phyloP scores from a whole-genome alignment of 192 early-diverging fungal species.

The Rhizoclosmatium globosum region DNA sequence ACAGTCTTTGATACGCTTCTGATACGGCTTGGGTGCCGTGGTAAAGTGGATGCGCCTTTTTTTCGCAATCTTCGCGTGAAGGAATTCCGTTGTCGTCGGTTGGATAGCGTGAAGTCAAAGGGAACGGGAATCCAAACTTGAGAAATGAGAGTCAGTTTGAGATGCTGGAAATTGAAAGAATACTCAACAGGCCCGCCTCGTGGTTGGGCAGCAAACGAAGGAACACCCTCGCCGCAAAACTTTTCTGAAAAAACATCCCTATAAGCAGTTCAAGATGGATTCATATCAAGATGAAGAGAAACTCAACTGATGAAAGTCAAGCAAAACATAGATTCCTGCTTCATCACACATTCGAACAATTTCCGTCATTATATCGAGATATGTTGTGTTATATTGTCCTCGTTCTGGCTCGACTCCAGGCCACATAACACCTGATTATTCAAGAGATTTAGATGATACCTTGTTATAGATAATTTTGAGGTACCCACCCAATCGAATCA shows the following conservation, averaged over 20 bases:
- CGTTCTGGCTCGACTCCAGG: constrained; percentile 69
- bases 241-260: constrained; percentile 31
- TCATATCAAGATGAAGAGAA: constrained; percentile 42
- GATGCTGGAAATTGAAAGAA: too few relatives aligned
- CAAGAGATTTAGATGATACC: neutral
- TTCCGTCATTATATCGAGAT: constrained; percentile 57
- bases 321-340: constrained; percentile 66
- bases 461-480: neutral
- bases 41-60: constrained; percentile 37
- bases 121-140: constrained; percentile 38
- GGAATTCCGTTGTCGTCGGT: constrained; percentile 33
- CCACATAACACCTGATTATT: constrained; percentile 52
- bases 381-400: constrained; percentile 63
- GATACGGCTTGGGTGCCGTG: constrained; percentile 48
- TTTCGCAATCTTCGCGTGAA: constrained; percentile 18
- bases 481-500: constrained; percentile 30
- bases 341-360: constrained; percentile 59
- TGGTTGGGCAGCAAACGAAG: constrained; percentile 35
- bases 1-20: constrained; percentile 55
- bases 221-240: constrained; percentile 46
- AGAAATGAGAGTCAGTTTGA: neutral
- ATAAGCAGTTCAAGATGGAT: neutral
- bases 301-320: constrained; percentile 73
- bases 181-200: constrained; percentile 16
- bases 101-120: constrained; percentile 8